Conservation (phyloP, 805 yeast genomes). For the Brettanomyces custersianus region DNA sequence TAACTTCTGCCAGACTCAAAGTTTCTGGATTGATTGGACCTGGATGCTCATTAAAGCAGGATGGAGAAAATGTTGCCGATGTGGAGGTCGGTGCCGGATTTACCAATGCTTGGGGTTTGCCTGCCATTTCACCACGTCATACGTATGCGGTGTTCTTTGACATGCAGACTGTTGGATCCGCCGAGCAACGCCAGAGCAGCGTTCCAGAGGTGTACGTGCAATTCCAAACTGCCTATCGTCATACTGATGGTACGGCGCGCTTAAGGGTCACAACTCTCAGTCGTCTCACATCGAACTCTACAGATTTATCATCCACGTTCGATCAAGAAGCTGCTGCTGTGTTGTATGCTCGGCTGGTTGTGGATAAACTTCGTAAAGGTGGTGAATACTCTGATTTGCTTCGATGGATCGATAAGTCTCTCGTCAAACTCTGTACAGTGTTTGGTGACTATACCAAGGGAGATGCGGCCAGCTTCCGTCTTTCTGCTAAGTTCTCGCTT, state of each 20-base stretch:
- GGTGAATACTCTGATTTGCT: conserved; percentile 66
- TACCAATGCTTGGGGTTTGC: conserved; percentile 79
- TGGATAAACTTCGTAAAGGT: conserved; percentile 82
- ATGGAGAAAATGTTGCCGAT: conserved; percentile 74
- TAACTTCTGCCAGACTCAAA: conserved; percentile 80
- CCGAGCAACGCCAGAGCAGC: conserved; percentile 30
- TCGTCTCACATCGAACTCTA: conserved; percentile 40
- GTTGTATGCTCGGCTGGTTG: conserved; percentile 82
- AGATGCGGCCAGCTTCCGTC: conserved; percentile 71
- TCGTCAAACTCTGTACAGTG: conserved; percentile 82
- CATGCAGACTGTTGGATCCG: conserved; percentile 44
- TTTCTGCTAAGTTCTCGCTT: conserved; percentile 74
- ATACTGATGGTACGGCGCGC: conserved; percentile 85
- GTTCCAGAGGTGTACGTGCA: conserved; percentile 42
- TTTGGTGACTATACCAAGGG: conserved; percentile 91
- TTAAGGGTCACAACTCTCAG: conserved; percentile 83
- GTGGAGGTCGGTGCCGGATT: conserved; percentile 93
- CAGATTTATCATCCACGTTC: conserved; percentile 54
- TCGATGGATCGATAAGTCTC: conserved; percentile 89
- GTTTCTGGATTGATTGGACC: conserved; percentile 92
- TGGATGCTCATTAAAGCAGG: conserved; percentile 64
- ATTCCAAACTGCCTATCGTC: conserved; percentile 88
- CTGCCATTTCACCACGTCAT: conserved; percentile 78
- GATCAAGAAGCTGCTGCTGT: conserved; percentile 99
- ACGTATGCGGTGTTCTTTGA: conserved; percentile 88